phyloP scores from a whole-genome alignment of 2,329 filamentous ascomycete species.

The Botrytis squamosa region DNA sequence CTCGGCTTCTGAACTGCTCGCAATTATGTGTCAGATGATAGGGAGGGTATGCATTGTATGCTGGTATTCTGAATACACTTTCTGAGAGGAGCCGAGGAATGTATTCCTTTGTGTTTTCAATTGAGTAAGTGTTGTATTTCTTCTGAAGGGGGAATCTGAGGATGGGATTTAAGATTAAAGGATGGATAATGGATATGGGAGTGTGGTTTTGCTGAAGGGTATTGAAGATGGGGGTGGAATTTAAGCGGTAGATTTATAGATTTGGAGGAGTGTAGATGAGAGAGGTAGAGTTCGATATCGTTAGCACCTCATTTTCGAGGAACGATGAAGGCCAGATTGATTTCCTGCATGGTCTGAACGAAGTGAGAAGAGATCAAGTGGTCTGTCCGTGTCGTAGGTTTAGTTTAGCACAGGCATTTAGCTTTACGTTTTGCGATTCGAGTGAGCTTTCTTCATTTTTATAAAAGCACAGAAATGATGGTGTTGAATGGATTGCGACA shows the following conservation, averaged over 20 bases:
- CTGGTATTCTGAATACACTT: not conserved
- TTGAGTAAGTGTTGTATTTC: not conserved
- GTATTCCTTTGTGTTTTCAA: not conserved
- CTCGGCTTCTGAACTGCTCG: not conserved
- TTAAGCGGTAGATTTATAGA: not conserved
- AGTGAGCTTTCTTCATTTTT: not conserved
- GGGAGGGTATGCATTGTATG: not conserved
- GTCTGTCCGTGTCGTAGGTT: not conserved
- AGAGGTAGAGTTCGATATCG: not conserved
- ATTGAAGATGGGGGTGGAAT: not conserved
- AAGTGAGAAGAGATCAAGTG: not conserved
- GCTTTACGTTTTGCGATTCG: not conserved
- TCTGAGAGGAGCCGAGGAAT: no score
- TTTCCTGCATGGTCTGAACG: not conserved
- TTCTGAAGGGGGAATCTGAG: not conserved
- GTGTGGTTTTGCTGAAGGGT: not conserved
- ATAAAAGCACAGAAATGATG: not conserved
- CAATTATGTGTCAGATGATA: not conserved
- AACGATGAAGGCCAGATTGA: not conserved
- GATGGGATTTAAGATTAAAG: not conserved
- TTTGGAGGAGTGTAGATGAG: not conserved
- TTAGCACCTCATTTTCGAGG: not conserved
- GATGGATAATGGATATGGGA: not conserved
- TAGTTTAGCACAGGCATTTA: not conserved
- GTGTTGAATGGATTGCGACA: no score